Evolutionary conservation across 495 filamentous ascomycete genomes (phyloP).

Genomic region (Cudoniella acicularis): DNA sequence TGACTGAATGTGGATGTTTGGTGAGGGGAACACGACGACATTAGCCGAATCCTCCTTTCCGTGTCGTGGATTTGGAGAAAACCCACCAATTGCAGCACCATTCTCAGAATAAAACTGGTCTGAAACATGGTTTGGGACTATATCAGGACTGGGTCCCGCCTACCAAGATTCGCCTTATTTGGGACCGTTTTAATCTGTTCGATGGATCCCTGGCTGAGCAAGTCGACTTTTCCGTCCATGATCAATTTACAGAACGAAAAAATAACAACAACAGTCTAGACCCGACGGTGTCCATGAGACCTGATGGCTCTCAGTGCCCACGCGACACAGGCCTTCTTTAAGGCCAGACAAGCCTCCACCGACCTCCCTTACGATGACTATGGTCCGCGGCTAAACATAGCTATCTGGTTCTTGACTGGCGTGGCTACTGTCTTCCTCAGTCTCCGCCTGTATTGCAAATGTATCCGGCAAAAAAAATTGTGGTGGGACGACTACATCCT

Average conservation of each 20-base stretch:
- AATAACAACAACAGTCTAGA: background rate
- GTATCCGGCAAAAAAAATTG: background rate
- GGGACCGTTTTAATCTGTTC: background rate
- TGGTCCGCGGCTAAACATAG: conserved; percentile 4
- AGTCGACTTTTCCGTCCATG: background rate
- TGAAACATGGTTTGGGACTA: background rate
- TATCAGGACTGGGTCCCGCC: background rate
- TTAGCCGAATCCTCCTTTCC: background rate
- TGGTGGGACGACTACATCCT: background rate
- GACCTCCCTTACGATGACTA: background rate
- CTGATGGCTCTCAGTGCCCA: conserved; percentile 1
- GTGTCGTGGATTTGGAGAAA: background rate
- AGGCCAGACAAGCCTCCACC: background rate
- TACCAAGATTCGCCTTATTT: background rate
- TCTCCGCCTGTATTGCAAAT: background rate
- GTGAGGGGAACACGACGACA: background rate
- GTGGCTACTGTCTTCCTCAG: background rate
- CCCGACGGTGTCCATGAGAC: background rate
- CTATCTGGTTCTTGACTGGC: conserved; percentile 6
- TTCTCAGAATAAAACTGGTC: background rate
- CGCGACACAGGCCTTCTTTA: background rate
- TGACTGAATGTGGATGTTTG: background rate
- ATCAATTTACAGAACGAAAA: background rate
- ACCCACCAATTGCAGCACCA: background rate
- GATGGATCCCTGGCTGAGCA: background rate